phyloP scores from a whole-genome alignment of 108 stramenopile genomes.

The Fistulifera solaris region DNA sequence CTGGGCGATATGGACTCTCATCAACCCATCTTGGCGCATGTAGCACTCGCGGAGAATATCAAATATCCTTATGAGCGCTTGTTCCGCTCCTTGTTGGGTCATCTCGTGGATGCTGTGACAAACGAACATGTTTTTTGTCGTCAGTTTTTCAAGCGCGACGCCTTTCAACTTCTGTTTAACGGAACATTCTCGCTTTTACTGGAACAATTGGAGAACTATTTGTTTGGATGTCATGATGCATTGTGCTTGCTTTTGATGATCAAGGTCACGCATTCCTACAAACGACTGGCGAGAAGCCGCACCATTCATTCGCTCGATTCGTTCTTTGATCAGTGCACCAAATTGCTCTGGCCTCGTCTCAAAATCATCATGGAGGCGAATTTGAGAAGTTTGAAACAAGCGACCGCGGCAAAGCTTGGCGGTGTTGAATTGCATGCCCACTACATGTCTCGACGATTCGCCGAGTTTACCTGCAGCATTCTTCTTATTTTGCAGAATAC shows the following conservation, averaged over 20 bases:
- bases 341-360: slow-evolving; percentile 94
- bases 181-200: slow-evolving; percentile 78
- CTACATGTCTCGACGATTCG: slow-evolving; percentile 92
- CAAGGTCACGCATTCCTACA: slow-evolving; percentile 86
- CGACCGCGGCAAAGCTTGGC: slow-evolving; percentile 79
- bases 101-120: slow-evolving; percentile 94
- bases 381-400: slow-evolving; percentile 72
- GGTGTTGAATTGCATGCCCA: slow-evolving; percentile 91
- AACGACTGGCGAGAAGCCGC: slow-evolving; percentile 81
- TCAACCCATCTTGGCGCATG: slow-evolving; percentile 85
- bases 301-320: slow-evolving; percentile 81
- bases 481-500: slow-evolving; percentile 54
- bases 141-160: slow-evolving; percentile 92
- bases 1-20: slow-evolving; percentile 14
- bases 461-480: slow-evolving; percentile 92
- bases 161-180: slow-evolving; percentile 80
- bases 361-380: slow-evolving; percentile 92
- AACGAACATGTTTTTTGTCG: slow-evolving; percentile 93
- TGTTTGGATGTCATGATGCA: slow-evolving; percentile 92
- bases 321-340: slow-evolving; percentile 88
- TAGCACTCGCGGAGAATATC: slow-evolving; percentile 73
- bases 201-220: slow-evolving; percentile 95
- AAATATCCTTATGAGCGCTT: slow-evolving; percentile 92
- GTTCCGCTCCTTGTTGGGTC: slow-evolving; percentile 86
- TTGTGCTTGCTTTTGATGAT: slow-evolving; percentile 96